These are phyloP conservation scores for Penicillium sp. DNA, from an alignment of 2,329 filamentous ascomycete species.

Conservation along the genomic window DNA sequence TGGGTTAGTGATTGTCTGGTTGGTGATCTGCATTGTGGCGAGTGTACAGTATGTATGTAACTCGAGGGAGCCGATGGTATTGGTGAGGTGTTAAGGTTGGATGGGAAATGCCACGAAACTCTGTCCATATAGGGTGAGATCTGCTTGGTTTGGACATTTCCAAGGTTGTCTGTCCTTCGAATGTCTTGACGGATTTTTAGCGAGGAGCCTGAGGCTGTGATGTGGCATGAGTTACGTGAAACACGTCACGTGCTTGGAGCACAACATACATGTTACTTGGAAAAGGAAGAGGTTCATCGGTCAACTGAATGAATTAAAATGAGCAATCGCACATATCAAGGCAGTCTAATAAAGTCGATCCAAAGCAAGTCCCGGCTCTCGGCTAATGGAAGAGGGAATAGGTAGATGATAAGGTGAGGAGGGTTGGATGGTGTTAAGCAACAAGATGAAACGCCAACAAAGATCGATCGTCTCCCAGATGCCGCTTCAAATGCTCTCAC, in stretches of 20 bases:
- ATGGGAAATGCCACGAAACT: not conserved
- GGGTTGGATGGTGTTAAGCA: conserved; percentile 20
- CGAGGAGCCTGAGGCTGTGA: not conserved
- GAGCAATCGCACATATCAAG: conserved; percentile 14
- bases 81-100: not conserved
- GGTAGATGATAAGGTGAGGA: conserved; percentile 12
- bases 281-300: not conserved
- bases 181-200: not conserved
- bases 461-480: conserved; percentile 32
- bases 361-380: conserved; percentile 19
- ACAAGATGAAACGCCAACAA: conserved; percentile 33
- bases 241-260: not conserved
- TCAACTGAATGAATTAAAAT: conserved; percentile 8
- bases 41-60: too few species aligned
- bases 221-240: not conserved
- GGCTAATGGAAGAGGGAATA: conserved; percentile 4
- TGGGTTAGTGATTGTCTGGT: not conserved
- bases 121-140: not conserved
- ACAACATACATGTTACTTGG: not conserved
- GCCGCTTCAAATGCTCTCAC: conserved; percentile 33
- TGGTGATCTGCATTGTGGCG: conserved; percentile 4
- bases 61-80: not conserved
- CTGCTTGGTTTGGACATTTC: not conserved
- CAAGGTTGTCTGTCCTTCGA: not conserved
- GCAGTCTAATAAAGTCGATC: conserved; percentile 25